Evolutionary conservation across 2,329 filamentous ascomycete genomes (phyloP), one percentile per base, ranked within the genome.

Genomic region (Coniochaeta pulveracea): DNA sequence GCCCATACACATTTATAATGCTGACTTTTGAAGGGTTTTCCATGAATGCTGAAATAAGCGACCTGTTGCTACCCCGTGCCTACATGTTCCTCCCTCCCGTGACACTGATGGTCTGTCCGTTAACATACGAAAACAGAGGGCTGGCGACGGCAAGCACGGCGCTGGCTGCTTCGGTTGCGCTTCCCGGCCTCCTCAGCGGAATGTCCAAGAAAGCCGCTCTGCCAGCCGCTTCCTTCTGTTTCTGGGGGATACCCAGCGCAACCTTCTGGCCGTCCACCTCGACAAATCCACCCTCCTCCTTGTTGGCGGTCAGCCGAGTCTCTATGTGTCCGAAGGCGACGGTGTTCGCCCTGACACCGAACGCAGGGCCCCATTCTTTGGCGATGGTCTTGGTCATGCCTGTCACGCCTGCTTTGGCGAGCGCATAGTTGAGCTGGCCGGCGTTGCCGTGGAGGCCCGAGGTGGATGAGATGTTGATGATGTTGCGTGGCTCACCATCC

Each of bases 321-420:
- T 74, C 61, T 43, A 93, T 89, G 51, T 80, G 72, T 0, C 86
- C 86, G 47, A 93, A 93, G 4, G 85, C 85, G 33, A 93, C 66
- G 3, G 84, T 85, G 56, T 93, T 93, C 25, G 78, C 72, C 37
- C 85, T 67, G 5, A 93, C 85, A 33, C 85, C 85, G 47, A 88
- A 93, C 23, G 66, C 57, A 0, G 83, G 85, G 1, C 85, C 85
- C 86, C 85, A 93, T 63, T 94, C 79, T 61, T 93, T 93, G 3
- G 85, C 85, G 50, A 93, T 85, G 2, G 85, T 86, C 63, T 91
- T 93, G 38, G 81, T 88, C 37, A 93, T 68, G 5, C 86, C 86
- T 9, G 73, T 73, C 10, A 93, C 74, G 28, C 84, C 86, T 3
- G 85, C 82, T 63, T 93, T 93, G 34, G 83, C 86, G 30, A 88